Evolutionary conservation across 2,329 filamentous ascomycete genomes (phyloP).

Genomic region (Colletotrichum sidae): DNA sequence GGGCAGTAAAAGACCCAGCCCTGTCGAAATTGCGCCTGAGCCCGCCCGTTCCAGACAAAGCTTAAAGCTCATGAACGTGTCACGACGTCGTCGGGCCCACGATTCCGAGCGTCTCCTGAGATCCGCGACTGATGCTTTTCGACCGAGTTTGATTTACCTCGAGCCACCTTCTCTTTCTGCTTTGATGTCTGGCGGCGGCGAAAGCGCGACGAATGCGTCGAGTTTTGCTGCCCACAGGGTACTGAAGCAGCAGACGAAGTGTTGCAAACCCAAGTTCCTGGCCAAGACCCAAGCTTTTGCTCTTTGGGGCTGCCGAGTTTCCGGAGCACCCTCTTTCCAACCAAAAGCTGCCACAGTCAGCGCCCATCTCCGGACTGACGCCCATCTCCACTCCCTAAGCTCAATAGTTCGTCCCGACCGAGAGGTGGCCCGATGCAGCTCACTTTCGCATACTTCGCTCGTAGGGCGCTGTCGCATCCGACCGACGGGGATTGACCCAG

Average conservation of each 20-base stretch:
- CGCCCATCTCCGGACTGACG: constrained; percentile 23
- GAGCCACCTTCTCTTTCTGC: constrained; percentile 12
- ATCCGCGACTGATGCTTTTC: constrained; percentile 33
- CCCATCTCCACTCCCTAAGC: constrained; percentile 30
- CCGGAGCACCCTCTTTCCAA: no score
- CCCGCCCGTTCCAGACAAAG: constrained; percentile 12
- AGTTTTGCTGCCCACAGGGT: no score
- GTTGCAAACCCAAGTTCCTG: no score
- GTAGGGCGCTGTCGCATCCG: neutral
- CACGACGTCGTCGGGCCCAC: constrained; percentile 24
- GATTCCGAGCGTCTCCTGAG: constrained; percentile 35
- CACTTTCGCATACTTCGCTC: neutral
- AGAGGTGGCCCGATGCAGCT: constrained; percentile 22
- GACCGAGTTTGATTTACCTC: constrained; percentile 33
- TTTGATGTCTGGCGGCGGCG: no score
- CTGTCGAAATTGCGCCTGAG: constrained; percentile 26
- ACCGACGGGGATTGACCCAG: constrained; percentile 32
- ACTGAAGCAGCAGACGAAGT: no score
- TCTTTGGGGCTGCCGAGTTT: constrained; percentile 10
- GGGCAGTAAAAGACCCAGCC: constrained; percentile 9
- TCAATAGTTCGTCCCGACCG: constrained; percentile 36
- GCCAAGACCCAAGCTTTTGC: no score
- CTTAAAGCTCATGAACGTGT: constrained; percentile 28
- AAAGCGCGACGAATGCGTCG: neutral
- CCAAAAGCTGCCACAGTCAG: neutral